phyloP scores from a whole-genome alignment of 306 rosid species.

The Quercus parvula region DNA sequence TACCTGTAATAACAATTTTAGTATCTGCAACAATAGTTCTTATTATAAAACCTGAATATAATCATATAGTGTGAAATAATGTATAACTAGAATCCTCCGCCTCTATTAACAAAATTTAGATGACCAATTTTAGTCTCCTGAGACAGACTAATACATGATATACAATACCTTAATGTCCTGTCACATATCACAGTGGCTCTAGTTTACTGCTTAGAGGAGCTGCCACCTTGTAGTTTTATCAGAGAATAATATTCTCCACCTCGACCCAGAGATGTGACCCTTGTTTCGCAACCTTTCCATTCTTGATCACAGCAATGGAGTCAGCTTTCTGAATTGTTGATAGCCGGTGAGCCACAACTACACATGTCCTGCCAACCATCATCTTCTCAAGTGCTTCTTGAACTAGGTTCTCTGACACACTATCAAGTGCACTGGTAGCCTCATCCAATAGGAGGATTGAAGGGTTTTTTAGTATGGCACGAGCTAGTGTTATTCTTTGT shows the following conservation, averaged over 20 bases:
- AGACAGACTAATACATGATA: neutral
- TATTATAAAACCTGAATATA: neutral
- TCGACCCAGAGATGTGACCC: constrained; percentile 66
- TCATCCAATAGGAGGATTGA: constrained; percentile 80
- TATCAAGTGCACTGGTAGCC: constrained; percentile 93
- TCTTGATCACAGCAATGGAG: constrained; percentile 71
- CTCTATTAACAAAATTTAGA: constrained; percentile 1
- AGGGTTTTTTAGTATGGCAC: constrained; percentile 79
- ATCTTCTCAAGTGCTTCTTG: constrained; percentile 82
- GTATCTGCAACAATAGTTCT: neutral
- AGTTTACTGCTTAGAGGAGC: constrained; percentile 30
- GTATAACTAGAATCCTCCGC: neutral
- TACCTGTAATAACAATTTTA: neutral
- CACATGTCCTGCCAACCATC: constrained; percentile 72
- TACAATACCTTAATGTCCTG: neutral
- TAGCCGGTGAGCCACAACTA: constrained; percentile 72
- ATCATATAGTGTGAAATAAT: neutral
- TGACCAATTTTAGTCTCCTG: neutral
- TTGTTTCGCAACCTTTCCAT: constrained; percentile 71
- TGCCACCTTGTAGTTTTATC: constrained; percentile 52
- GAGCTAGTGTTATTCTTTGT: constrained; percentile 81
- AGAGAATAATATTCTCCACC: constrained; percentile 56
- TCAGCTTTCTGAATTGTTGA: constrained; percentile 69
- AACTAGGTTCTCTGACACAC: constrained; percentile 67
- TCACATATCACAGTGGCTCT: neutral